Percentiles rank a stretch among this genome's conserved stretches.
Conservation (phyloP, 345 rosid species). For the Eucalyptus pumila region DNA sequence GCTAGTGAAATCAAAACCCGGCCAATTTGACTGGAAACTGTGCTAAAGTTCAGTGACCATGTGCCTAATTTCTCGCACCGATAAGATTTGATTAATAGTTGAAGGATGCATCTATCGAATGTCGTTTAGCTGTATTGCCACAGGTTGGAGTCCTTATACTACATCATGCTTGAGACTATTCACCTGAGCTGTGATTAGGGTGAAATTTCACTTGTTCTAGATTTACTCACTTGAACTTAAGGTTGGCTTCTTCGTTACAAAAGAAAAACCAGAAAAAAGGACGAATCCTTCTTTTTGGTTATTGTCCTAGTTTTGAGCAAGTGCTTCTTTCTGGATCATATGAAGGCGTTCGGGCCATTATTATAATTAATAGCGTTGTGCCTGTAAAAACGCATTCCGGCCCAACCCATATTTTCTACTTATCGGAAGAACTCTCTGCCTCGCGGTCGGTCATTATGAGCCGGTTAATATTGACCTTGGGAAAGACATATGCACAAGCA, state of each 20-base stretch:
- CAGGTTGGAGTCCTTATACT: background rate
- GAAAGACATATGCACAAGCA: background rate
- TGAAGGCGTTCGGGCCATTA: background rate
- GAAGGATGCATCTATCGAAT: background rate
- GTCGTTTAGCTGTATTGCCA: background rate
- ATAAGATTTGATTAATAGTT: background rate
- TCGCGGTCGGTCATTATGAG: background rate
- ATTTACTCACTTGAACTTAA: background rate
- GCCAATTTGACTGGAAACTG: background rate
- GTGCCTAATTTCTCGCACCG: rapidly evolving
- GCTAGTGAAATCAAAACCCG: background rate
- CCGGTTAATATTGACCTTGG: background rate
- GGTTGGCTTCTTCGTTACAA: background rate
- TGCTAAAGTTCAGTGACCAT: background rate
- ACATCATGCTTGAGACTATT: background rate
- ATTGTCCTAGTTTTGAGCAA: background rate
- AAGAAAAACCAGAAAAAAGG: background rate
- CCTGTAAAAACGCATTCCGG: background rate
- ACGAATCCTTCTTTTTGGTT: background rate
- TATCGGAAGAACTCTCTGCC: background rate
- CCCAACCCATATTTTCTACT: background rate
- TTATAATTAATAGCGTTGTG: background rate
- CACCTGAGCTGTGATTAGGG: background rate
- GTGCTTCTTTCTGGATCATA: background rate
- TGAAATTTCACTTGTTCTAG: background rate